phyloP scores from a whole-genome alignment of 257 asterid genomes.

The Nicotiana otophora region DNA sequence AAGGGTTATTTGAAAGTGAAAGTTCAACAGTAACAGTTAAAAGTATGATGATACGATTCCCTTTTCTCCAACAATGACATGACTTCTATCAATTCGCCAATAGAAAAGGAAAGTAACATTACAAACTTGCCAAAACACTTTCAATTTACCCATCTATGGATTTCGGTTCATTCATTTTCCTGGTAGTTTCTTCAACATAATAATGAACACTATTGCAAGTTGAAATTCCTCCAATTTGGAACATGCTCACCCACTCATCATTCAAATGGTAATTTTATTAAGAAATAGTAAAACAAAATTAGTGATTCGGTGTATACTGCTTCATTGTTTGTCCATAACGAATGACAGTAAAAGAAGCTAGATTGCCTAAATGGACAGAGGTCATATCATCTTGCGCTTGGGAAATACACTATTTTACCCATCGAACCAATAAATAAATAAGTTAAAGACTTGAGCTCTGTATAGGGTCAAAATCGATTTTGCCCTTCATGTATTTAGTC shows the following conservation, averaged over 20 bases:
- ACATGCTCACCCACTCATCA: not conserved
- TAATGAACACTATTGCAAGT: not conserved
- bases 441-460: no score
- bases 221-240: not conserved
- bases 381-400: no score
- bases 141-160: not conserved
- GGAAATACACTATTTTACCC: no score
- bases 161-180: not conserved
- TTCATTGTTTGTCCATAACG: no score
- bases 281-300: no score
- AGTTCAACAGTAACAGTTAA: not conserved
- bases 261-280: not conserved
- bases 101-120: not conserved
- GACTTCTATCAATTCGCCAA: not conserved
- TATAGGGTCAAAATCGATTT: no score
- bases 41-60: not conserved
- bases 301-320: no score
- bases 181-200: slow-evolving; percentile 3
- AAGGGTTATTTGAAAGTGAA: not conserved
- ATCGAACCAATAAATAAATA: no score
- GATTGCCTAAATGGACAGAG: no score
- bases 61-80: not conserved
- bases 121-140: not conserved
- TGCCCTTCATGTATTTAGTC: no score
- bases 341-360: no score